phyloP scores from a whole-genome alignment of 1,284 basidiomycete genomes.

The Cryptococcus sp. region DNA sequence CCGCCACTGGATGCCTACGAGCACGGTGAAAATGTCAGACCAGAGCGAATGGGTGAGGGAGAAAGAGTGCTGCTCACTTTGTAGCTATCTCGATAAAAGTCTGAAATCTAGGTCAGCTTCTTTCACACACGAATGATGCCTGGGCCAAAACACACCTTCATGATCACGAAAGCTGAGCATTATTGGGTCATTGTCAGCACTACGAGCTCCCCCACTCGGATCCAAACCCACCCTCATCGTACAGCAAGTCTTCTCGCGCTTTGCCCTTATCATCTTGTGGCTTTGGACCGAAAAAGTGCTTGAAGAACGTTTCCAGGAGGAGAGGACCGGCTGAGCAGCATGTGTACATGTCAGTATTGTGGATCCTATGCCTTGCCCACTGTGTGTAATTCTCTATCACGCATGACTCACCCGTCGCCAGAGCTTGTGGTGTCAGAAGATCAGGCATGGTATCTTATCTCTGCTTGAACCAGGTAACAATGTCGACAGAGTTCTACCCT shows the following conservation, averaged over 20 bases:
- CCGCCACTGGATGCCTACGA: slow-evolving; percentile 73
- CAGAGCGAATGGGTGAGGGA: background rate
- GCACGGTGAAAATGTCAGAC: slow-evolving; percentile 6
- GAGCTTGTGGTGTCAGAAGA: slow-evolving; percentile 38
- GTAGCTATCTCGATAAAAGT: slow-evolving; percentile 64
- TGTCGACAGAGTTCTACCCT: too few relatives aligned
- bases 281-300: slow-evolving; percentile 72
- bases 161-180: slow-evolving; percentile 65
- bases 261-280: slow-evolving; percentile 21
- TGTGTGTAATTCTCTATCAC: background rate
- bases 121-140: background rate
- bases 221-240: slow-evolving; percentile 62
- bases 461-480: too few relatives aligned
- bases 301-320: slow-evolving; percentile 74
- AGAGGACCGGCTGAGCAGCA: slow-evolving; percentile 63
- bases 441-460: slow-evolving; percentile 37
- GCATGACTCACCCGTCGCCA: slow-evolving; percentile 34
- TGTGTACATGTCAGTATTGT: background rate
- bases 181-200: slow-evolving; percentile 14
- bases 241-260: slow-evolving; percentile 68
- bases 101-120: slow-evolving; percentile 45
- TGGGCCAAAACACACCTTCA: slow-evolving; percentile 62
- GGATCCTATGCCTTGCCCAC: background rate
- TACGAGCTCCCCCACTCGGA: background rate
- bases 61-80: slow-evolving; percentile 40